Evolutionary conservation across 192 early-diverging fungal species (phyloP), one percentile per base, ranked within the genome.

Genomic region (Backusella sp.): DNA sequence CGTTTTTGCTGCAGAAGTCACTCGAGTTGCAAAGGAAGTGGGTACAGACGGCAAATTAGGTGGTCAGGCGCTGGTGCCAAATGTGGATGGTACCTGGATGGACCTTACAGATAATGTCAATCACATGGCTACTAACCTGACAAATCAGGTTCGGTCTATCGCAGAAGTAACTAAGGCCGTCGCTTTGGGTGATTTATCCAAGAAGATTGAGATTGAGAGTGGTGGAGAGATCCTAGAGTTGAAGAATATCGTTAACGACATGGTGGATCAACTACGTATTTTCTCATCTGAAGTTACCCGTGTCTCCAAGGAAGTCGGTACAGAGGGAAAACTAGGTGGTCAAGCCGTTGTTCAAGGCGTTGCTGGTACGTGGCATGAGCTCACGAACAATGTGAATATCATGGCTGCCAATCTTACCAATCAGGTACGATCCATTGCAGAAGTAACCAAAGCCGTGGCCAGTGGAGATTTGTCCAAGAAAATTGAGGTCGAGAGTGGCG

Each of bases 321-420:
- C 89, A 1, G 86, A 89, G 15, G 89, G 89, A 15, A 81, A 90
- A 44, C 83, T 94, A 14, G 92, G 92, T 32, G 92, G 86, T 6
- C 91, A 93, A 72, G 94, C 92, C 0, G 83, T 88, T 17, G 94
- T 95, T 0, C 75, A 82, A 9, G 92, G 90, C 72, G 92, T 93
- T 0, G 82, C 78, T 3, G 87, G 86, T 0, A 82, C 82, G 0
- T 89, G 88, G 89, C 80, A 81, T 41, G 87, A 89, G 23, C 68
- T 91, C 6, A 89, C 89, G 0, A 86, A 87, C 6, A 85, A 86
- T 17, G 88, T 90, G 7, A 90, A 90, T 32, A 86, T 84, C 2
- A 90, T 88, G 87, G 89, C 89, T 0, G 85, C 80, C 39, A 90
- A 90, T 78, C 83, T 91, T 36, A 89, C 91, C 0, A 89, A 87